Percentiles rank a stretch among this genome's conserved stretches.
phyloP scores from a whole-genome alignment of 371 early-diverging fungal genomes.

The Mortierella sp. region DNA sequence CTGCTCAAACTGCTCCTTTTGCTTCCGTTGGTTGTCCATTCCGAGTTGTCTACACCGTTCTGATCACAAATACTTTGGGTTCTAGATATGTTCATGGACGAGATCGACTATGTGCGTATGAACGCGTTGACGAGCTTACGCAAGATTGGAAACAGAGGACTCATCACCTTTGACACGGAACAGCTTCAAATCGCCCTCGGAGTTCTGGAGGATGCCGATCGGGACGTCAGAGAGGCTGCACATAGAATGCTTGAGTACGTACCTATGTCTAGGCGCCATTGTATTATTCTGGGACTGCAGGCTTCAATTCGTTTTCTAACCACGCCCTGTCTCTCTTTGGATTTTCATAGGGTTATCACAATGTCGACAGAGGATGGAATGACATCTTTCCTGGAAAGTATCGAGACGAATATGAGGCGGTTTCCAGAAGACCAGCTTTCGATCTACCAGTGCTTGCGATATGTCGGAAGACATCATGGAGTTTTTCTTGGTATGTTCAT shows the following conservation, averaged over 20 bases:
- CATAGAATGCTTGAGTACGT: constrained; percentile 75
- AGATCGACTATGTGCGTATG: constrained; percentile 85
- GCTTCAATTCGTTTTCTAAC: neutral
- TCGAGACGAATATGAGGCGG: constrained; percentile 70
- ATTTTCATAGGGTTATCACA: constrained; percentile 60
- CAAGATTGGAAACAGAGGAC: constrained; percentile 72
- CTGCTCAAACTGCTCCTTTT: neutral
- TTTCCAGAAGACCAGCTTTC: constrained; percentile 79
- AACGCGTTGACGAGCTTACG: constrained; percentile 82
- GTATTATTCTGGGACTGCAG: neutral
- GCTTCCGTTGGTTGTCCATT: neutral
- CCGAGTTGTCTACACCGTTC: neutral
- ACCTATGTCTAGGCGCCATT: neutral
- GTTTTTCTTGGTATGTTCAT: constrained; percentile 65
- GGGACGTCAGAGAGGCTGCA: constrained; percentile 74
- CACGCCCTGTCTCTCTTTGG: neutral
- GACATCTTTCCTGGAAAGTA: constrained; percentile 63
- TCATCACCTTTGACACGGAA: constrained; percentile 78
- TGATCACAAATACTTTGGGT: no score
- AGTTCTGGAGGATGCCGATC: constrained; percentile 82
- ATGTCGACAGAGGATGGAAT: constrained; percentile 58
- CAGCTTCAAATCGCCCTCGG: constrained; percentile 82
- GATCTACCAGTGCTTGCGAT: constrained; percentile 73
- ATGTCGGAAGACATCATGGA: constrained; percentile 74
- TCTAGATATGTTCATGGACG: constrained; percentile 95